Evolutionary conservation across 2,329 filamentous ascomycete species (phyloP).

Genomic region (Fusarium verticillioides): DNA sequence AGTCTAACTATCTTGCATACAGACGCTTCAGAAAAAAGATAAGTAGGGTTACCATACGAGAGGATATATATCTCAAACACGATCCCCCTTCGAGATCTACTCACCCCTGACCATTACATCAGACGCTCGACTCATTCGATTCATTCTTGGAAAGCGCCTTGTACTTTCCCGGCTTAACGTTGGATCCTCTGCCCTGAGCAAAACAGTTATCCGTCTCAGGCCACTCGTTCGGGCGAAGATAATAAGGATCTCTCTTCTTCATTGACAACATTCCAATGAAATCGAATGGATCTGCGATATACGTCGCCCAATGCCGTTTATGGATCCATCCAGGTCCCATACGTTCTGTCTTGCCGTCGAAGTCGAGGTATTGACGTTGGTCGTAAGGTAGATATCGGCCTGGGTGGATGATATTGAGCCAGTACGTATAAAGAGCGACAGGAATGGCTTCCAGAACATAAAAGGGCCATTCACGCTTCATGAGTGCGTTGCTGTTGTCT

Average conservation of each 20-base stretch:
- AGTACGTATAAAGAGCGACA: constrained; percentile 56
- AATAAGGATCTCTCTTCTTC: constrained; percentile 39
- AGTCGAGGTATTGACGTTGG: constrained; percentile 53
- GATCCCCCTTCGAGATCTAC: not conserved
- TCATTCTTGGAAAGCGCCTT: constrained; percentile 19
- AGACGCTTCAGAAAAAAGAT: not conserved
- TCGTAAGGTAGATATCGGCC: constrained; percentile 54
- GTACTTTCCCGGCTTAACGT: constrained; percentile 22
- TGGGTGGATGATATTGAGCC: constrained; percentile 57
- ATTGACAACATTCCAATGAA: constrained; percentile 40
- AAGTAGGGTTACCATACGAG: not conserved
- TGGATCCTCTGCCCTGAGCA: constrained; percentile 40
- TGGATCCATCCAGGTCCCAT: constrained; percentile 44
- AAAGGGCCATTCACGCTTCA: constrained; percentile 59
- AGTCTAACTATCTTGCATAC: constrained; percentile 2
- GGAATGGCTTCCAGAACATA: constrained; percentile 58
- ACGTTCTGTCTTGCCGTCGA: constrained; percentile 52
- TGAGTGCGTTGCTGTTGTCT: constrained; percentile 42
- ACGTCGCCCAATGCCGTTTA: constrained; percentile 18
- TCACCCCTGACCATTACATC: constrained; percentile 14
- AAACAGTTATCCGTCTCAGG: constrained; percentile 33
- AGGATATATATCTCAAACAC: not conserved
- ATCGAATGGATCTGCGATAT: constrained; percentile 34
- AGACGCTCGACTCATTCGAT: constrained; percentile 4
- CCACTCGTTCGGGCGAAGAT: constrained; percentile 37